phyloP scores from a whole-genome alignment of 139 green algal genomes.

The Gonium pectorale region DNA sequence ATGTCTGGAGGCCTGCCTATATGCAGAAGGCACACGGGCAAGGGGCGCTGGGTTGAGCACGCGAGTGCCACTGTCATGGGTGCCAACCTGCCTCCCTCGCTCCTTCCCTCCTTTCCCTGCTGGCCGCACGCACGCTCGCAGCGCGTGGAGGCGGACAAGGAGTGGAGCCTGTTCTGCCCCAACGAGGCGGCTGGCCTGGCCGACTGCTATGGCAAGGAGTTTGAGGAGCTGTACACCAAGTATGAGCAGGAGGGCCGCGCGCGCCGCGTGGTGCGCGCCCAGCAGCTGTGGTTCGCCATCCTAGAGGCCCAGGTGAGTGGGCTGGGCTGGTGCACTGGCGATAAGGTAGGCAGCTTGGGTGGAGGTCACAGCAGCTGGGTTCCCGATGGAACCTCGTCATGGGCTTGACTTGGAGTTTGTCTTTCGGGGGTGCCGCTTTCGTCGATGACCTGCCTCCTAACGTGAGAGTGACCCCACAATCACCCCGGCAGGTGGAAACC shows the following conservation, averaged over 20 bases:
- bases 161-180: constrained; percentile 98
- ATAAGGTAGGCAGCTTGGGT: too few species aligned
- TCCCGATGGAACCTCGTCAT: too few species aligned
- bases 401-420: background rate
- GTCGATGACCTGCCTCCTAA: too few species aligned
- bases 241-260: constrained; percentile 88
- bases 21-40: too few species aligned
- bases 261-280: constrained; percentile 87
- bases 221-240: constrained; percentile 88
- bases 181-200: constrained; percentile 96
- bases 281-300: constrained; percentile 99
- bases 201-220: constrained; percentile 95
- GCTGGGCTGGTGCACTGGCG: background rate
- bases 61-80: too few species aligned
- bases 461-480: too few species aligned
- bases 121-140: background rate
- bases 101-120: background rate
- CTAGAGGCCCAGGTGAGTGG: constrained; percentile 93
- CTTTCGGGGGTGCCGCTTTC: background rate
- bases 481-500: constrained; percentile 84
- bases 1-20: too few species aligned
- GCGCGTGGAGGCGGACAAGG: constrained; percentile 84
- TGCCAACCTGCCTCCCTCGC: background rate
- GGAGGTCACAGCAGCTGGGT: too few species aligned
- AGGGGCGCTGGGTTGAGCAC: background rate